Base-by-base conservation (phyloP, 345 rosid species). In the Melastoma malabathricum region DNA sequence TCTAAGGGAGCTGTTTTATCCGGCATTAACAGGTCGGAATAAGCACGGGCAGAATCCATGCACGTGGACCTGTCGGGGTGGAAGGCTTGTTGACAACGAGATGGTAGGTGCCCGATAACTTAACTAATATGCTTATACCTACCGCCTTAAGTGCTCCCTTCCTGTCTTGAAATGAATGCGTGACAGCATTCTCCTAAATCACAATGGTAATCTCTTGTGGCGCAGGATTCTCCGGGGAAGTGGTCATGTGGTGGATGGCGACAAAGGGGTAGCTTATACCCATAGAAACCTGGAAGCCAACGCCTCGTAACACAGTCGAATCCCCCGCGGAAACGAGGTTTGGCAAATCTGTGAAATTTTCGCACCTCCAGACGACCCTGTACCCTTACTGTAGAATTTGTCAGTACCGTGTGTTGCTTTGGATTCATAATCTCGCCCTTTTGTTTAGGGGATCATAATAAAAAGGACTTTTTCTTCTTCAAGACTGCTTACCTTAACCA, bases 1-100 rank as follows among this genome's bases (percentile, higher is more conserved):
- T 29, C 47, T 29, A 27, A 50, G 5, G 5, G 43, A 14, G 18
- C 25, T 14, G 6, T 31, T 10, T 20, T 17, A 14, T 18, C 34
- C 29, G 43, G 50, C 16, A 31, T 59, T 54, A 14, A 57, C 57
- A 87, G 98, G 96, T 92, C 47, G 99, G 99, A 58, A 86, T 85
- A 69, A 88, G 99, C 67, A 88, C 97, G 13, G 78, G 97, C 62
- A 76, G 95, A 68, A 93, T 93, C 55, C 99, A 93, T 65, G 99
- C 99, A 13, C 95, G 99, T 6, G 99, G 99, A 56, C 97, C 99
- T 44, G 99, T 93, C 1, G 99, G 97, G 43, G 97, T 93, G 8
- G 99, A 85, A 72, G 99, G 99, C 57, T 51, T 93, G 68, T 64
- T 93, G 51, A 93, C 99, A 15, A 93, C 97, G 48, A 69, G 84